These are phyloP conservation scores for Rhynchosporium agropyri DNA, from an alignment of 2,329 filamentous ascomycete genomes.

Conservation along the genomic window DNA sequence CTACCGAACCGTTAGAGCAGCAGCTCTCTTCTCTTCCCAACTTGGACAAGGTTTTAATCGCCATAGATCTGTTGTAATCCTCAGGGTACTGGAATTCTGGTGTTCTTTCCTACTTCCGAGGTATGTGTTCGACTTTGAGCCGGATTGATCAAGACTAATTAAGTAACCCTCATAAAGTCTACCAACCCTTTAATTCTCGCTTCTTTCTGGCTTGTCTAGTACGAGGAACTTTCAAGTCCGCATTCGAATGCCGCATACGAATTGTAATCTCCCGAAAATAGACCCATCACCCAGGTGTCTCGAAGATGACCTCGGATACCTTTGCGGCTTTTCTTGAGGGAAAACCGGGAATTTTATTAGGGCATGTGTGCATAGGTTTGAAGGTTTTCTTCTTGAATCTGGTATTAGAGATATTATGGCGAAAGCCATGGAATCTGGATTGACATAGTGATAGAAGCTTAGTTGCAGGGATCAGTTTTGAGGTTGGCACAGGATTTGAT, in stretches of 20 bases:
- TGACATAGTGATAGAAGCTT: neutral
- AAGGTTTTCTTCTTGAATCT: neutral
- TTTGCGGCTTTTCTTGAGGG: neutral
- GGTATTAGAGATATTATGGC: neutral
- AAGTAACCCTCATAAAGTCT: neutral
- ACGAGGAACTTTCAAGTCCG: neutral
- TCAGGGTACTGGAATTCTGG: conserved; percentile 2
- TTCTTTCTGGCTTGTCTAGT: conserved; percentile 1
- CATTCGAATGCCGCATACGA: neutral
- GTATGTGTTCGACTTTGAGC: neutral
- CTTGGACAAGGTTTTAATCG: neutral
- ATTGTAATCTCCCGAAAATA: neutral
- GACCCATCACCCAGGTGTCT: neutral
- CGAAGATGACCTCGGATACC: conserved; percentile 9
- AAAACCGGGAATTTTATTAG: neutral
- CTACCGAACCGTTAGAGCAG: neutral
- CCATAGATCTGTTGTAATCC: neutral
- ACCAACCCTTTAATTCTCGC: conserved; percentile 1
- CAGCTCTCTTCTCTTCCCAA: conserved; percentile 2
- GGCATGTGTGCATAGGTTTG: neutral
- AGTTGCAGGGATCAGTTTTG: neutral
- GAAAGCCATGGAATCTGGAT: neutral
- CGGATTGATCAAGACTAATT: neutral
- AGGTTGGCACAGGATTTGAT: no score
- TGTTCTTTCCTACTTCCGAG: neutral